A percentile compares a stretch with the other conserved stretches of the same genome.
phyloP scores from a whole-genome alignment of 1,284 basidiomycete genomes.

The Ganoderma multipileum region DNA sequence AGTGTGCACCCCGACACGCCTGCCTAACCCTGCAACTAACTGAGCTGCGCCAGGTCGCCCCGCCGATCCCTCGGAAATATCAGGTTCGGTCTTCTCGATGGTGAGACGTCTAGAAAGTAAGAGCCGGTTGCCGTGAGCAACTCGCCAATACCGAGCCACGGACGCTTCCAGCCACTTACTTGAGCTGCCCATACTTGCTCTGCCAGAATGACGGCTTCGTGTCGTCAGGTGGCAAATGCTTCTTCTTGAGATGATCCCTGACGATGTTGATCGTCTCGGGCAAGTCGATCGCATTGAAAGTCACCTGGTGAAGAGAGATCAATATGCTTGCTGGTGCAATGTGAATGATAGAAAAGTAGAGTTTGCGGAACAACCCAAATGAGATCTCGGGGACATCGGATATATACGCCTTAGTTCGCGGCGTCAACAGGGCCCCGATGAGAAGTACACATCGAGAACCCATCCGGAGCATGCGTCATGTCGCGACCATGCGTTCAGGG shows the following conservation, averaged over 20 bases:
- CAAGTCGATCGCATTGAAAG: slow-evolving; percentile 51
- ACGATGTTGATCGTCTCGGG: slow-evolving; percentile 56
- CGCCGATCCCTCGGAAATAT: slow-evolving; percentile 11
- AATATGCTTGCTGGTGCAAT: neutral
- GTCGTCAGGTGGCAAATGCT: slow-evolving; percentile 5
- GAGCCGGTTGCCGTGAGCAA: slow-evolving; percentile 1
- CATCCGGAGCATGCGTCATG: neutral
- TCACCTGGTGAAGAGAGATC: slow-evolving; percentile 39
- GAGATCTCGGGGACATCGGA: neutral
- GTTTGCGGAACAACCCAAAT: neutral
- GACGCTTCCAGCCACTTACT: slow-evolving; percentile 15
- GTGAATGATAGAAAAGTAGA: neutral
- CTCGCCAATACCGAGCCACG: neutral
- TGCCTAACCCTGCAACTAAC: slow-evolving; percentile 14
- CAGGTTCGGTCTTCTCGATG: slow-evolving; percentile 29
- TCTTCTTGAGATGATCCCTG: slow-evolving; percentile 33
- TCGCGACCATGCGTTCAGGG: neutral
- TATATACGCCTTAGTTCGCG: neutral
- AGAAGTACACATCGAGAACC: neutral
- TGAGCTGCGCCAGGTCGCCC: neutral
- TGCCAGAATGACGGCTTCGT: slow-evolving; percentile 12
- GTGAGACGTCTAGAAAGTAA: slow-evolving; percentile 23
- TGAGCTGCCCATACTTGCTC: slow-evolving; percentile 15
- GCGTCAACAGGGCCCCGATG: neutral
- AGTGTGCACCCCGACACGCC: slow-evolving; percentile 9